These are phyloP conservation scores for Ganoderma lingzhi DNA, from an alignment of 1,284 basidiomycete species.

Conservation along the genomic window DNA sequence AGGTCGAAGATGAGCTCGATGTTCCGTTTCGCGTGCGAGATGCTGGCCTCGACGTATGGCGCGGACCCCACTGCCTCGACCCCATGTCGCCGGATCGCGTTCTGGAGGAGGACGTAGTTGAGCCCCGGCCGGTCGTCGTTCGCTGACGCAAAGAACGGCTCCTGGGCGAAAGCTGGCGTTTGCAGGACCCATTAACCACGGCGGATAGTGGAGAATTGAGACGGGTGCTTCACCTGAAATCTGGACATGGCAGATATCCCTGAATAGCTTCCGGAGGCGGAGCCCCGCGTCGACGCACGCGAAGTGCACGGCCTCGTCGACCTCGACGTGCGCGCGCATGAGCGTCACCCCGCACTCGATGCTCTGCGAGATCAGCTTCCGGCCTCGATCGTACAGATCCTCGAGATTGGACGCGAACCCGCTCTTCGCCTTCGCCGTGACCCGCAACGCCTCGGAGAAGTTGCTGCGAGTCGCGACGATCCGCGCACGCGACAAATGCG, in stretches of 20 bases:
- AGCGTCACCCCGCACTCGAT: slow-evolving; percentile 65
- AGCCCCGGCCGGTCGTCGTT: slow-evolving; percentile 46
- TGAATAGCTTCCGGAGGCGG: slow-evolving; percentile 54
- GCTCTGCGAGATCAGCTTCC: slow-evolving; percentile 61
- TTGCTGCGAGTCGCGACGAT: slow-evolving; percentile 46
- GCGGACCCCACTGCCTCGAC: slow-evolving; percentile 67
- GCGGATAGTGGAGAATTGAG: background rate
- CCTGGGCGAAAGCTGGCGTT: slow-evolving; percentile 65
- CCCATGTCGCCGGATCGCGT: slow-evolving; percentile 46
- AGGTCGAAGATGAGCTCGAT: slow-evolving; percentile 60
- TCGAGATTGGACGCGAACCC: slow-evolving; percentile 49
- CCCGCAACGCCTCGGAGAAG: slow-evolving; percentile 61
- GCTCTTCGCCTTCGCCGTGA: slow-evolving; percentile 60
- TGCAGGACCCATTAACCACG: slow-evolving; percentile 20
- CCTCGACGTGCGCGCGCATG: slow-evolving; percentile 74
- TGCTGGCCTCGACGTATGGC: slow-evolving; percentile 65
- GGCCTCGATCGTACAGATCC: slow-evolving; percentile 60
- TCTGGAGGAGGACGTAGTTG: slow-evolving; percentile 54
- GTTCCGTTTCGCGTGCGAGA: slow-evolving; percentile 57
- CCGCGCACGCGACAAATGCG: slow-evolving; percentile 15
- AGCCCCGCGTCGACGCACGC: slow-evolving; percentile 60
- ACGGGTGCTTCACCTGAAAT: slow-evolving; percentile 53
- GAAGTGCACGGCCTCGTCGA: slow-evolving; percentile 60
- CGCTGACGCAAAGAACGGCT: slow-evolving; percentile 55
- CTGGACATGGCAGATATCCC: slow-evolving; percentile 59